Percentiles rank a stretch among this genome's conserved stretches.
These are phyloP conservation scores for Piper betle DNA, from an alignment of 164 flowering plant species.

Conservation along the genomic window DNA sequence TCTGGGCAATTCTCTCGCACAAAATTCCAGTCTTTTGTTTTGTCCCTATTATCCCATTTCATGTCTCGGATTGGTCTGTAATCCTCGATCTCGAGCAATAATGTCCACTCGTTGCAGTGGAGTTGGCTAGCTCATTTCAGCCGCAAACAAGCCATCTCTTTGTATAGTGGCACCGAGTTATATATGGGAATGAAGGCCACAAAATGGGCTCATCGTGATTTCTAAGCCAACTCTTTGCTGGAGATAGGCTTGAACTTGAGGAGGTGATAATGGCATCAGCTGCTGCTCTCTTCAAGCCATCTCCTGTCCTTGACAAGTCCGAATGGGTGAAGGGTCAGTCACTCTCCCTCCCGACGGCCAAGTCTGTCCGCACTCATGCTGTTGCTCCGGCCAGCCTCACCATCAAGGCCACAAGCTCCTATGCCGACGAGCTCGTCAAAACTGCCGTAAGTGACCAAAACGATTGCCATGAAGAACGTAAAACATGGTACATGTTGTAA, in stretches of 20 bases:
- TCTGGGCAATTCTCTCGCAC: background rate
- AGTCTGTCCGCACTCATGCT: slow-evolving; percentile 4
- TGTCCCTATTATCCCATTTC: background rate
- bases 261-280: slow-evolving; percentile 18
- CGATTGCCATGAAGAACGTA: background rate
- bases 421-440: slow-evolving; percentile 34
- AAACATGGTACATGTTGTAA: no score
- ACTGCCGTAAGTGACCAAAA: slow-evolving; percentile 22
- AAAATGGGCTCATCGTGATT: background rate
- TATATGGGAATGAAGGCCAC: background rate
- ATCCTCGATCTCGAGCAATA: background rate
- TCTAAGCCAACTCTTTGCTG: background rate
- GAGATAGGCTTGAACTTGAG: background rate
- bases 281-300: slow-evolving; percentile 23
- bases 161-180: background rate
- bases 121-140: background rate
- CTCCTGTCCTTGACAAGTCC: slow-evolving; percentile 18
- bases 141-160: slow-evolving; percentile 1
- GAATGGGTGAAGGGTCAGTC: slow-evolving; percentile 22
- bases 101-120: background rate
- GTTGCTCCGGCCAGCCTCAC: slow-evolving; percentile 7
- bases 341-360: slow-evolving; percentile 11
- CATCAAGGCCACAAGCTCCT: slow-evolving; percentile 16
- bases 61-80: no score
- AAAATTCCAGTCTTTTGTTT: background rate